Evolutionary conservation across 768 basidiomycete species (phyloP), one percentile per base, ranked within the genome.

Genomic region (Trametes cubensis): DNA sequence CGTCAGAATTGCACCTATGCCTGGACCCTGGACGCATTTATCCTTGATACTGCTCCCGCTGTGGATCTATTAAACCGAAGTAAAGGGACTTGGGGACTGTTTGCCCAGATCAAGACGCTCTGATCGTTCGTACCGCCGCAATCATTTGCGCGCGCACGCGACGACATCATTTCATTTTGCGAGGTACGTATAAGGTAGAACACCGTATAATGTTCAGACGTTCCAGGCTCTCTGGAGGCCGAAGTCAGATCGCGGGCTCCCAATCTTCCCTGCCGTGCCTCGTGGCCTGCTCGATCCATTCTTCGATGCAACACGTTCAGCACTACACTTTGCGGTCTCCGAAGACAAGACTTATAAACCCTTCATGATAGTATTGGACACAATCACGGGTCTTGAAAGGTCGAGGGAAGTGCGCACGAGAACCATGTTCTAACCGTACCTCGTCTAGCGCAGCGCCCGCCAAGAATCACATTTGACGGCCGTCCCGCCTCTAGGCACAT

Each of bases 211-310:
- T n/a, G n/a, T n/a, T n/a, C n/a, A n/a, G n/a, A n/a, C n/a, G n/a
- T n/a, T n/a, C n/a, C n/a, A n/a, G n/a, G n/a, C n/a, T n/a, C n/a
- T n/a, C n/a, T n/a, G n/a, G n/a, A n/a, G n/a, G n/a, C n/a, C n/a
- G n/a, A n/a, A n/a, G n/a, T n/a, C n/a, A n/a, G n/a, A 15, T 51
- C 49, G 49, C 49, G 49, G 49, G 30, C 38, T 51, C 28, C 6
- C 28, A 8, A 46, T 20, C 11, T 5, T 34, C 34, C 11, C 34
- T 10, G 23, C 45, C 4, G 8, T 10, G 20, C 45, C n/a, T 21
- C n/a, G 20, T 21, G 45, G 21, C 2, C 45, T 21, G 17, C 11
- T 46, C 21, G 23, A 23, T 21, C 10, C 34, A 34, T 34, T 34
- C 34, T 34, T 34, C 34, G 34, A 11, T 34, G 34, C 34, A 6